Base-by-base conservation (phyloP, 2,329 filamentous ascomycete genomes). In the Hypoxylon sp. region DNA sequence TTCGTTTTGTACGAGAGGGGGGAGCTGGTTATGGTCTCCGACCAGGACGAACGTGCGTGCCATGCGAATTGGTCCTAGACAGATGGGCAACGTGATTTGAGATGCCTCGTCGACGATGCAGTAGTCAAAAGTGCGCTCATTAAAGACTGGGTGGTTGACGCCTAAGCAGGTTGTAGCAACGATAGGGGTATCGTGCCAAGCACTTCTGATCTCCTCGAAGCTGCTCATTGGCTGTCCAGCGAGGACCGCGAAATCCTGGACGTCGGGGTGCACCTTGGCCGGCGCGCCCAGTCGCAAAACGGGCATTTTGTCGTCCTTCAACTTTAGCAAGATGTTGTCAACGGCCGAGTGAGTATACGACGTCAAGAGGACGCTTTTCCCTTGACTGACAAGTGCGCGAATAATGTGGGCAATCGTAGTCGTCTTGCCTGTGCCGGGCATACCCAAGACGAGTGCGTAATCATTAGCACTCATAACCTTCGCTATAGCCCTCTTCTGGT, bases 391-490 rank as follows among this genome's bases (percentile, higher is more conserved):
- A 28, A 99, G 83, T 0, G 95, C 93, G 45, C 93, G 90, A 73
- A 99, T 98, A 71, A 99, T 97, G 76, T 98, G 94, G 4, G 95
- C 93, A 74, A 99, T 98, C 0, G 96, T 99, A 0, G 96, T 99
- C 2, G 96, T 99, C 79, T 99, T 99, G 61, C 96, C 96, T 0
- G 96, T 99, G 6, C 96, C 96, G 1, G 96, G 96, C 96, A 99
- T 99, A 26, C 96, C 96, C 18, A 99, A 87, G 11, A 99, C 94
- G n/a, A 99, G 84, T 6, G 96, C 95, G 78, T 98, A 99, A 80
- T 99, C 94, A 71, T 92, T 87, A 2, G 96, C 95, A 73, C 91
- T 93, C 91, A 99, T 96, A 38, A 99, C 95, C 78, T 97, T 98
- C 71, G 93, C 87, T 54, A 99, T 93, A 0, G 96, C 96, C 61